Percentiles rank a stretch among this genome's conserved stretches.
Evolutionary conservation across 768 basidiomycete genomes (phyloP).

Genomic region (Lactarius evosmus): DNA sequence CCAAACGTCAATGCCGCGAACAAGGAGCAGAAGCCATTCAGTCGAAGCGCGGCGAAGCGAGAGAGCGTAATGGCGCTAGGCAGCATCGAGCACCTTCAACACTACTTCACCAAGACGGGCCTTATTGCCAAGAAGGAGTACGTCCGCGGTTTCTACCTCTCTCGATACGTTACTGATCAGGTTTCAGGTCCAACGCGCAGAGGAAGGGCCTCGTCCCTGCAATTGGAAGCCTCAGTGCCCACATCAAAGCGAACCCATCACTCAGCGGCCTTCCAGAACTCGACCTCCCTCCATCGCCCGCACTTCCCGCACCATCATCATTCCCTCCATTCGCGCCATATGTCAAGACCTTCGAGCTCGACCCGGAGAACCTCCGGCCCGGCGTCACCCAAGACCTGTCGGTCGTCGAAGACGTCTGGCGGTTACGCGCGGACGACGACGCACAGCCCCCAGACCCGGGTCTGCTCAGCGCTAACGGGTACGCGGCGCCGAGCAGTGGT

Average conservation of each 20-base stretch:
- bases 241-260: slow-evolving; percentile 38
- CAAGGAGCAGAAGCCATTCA: slow-evolving; percentile 82
- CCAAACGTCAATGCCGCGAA: slow-evolving; percentile 66
- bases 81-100: slow-evolving; percentile 94
- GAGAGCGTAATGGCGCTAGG: slow-evolving; percentile 92
- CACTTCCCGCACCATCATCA: slow-evolving; percentile 44
- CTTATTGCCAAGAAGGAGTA: slow-evolving; percentile 70
- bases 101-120: slow-evolving; percentile 90
- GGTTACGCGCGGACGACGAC: slow-evolving; percentile 35
- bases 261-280: slow-evolving; percentile 47
- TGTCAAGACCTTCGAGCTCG: slow-evolving; percentile 64
- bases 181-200: slow-evolving; percentile 46
- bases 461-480: slow-evolving; percentile 16
- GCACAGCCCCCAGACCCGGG: slow-evolving; percentile 4
- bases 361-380: too few relatives aligned
- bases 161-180: slow-evolving; percentile 12
- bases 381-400: slow-evolving; percentile 73
- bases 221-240: slow-evolving; percentile 51
- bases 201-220: slow-evolving; percentile 67
- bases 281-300: slow-evolving; percentile 69
- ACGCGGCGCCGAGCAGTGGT: slow-evolving; percentile 10
- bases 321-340: slow-evolving; percentile 49
- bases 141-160: slow-evolving; percentile 33
- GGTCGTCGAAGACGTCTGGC: slow-evolving; percentile 62
- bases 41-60: slow-evolving; percentile 85